These are phyloP conservation scores for Solanum habrochaites DNA, from an alignment of 257 asterid genomes.

Conservation along the genomic window DNA sequence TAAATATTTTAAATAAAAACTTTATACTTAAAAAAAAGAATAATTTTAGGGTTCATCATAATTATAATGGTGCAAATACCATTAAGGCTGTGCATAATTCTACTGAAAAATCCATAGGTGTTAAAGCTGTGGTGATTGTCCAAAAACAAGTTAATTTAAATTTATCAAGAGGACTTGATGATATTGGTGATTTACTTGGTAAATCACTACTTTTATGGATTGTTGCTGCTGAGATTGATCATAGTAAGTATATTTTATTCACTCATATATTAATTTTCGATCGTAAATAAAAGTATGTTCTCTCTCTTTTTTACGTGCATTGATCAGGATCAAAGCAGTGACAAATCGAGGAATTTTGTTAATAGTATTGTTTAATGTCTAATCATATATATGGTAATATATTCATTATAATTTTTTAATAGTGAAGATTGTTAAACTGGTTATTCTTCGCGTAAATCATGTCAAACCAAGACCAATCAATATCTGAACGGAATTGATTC, in stretches of 20 bases:
- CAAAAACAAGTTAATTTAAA: constrained; percentile 11
- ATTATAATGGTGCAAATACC: not conserved
- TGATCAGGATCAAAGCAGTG: not conserved
- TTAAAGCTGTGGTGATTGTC: constrained; percentile 35
- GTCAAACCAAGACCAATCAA: too few species aligned
- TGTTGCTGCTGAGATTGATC: constrained; percentile 19
- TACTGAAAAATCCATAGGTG: constrained; percentile 7
- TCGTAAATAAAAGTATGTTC: not conserved
- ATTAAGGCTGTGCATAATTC: constrained; percentile 14
- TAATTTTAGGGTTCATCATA: not conserved
- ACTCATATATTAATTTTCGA: too few species aligned
- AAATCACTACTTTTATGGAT: constrained; percentile 2
- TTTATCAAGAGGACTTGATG: constrained; percentile 1
- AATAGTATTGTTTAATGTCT: too few species aligned
- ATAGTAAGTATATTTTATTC: constrained; percentile 9
- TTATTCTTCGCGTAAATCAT: too few species aligned
- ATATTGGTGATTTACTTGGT: constrained; percentile 8
- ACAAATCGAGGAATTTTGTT: too few species aligned
- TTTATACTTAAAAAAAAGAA: not conserved
- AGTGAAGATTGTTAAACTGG: too few species aligned
- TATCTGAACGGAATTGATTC: too few species aligned
- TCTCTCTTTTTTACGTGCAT: too few species aligned
- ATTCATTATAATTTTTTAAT: too few species aligned
- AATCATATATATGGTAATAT: too few species aligned
- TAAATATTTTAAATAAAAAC: not conserved